These are phyloP conservation scores for Eutrema japonicum DNA, from an alignment of 345 rosid species.

Conservation along the genomic window DNA sequence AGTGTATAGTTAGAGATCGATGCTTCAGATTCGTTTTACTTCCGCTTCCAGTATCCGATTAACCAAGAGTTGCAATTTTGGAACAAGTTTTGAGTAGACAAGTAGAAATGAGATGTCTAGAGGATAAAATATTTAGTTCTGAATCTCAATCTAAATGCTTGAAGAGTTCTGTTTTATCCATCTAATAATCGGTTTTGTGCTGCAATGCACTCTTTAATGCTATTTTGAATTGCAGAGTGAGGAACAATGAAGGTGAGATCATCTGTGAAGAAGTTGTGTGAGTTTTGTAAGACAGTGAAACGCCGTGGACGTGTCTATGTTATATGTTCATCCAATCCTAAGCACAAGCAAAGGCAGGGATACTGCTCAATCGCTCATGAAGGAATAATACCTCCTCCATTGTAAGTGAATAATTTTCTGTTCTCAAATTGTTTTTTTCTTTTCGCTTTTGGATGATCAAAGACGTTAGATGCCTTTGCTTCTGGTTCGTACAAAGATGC, in stretches of 20 bases:
- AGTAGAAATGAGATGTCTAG: slow-evolving; percentile 28
- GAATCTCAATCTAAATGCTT: slow-evolving; percentile 22
- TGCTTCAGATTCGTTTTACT: slow-evolving; percentile 16
- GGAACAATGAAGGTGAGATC: slow-evolving; percentile 86
- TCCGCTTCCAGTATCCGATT: background rate
- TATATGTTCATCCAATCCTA: slow-evolving; percentile 71
- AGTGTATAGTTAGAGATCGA: slow-evolving; percentile 17
- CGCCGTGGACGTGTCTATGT: slow-evolving; percentile 88
- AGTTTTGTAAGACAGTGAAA: slow-evolving; percentile 83
- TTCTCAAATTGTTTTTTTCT: background rate
- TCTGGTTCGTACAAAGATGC: background rate
- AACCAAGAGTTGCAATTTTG: background rate
- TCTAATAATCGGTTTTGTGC: slow-evolving; percentile 9
- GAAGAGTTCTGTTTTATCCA: background rate
- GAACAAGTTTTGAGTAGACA: background rate
- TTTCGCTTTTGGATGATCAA: background rate
- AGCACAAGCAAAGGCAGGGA: slow-evolving; percentile 96
- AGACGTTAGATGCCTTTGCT: background rate
- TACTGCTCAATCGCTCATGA: slow-evolving; percentile 57
- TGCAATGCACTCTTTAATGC: background rate
- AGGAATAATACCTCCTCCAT: slow-evolving; percentile 41
- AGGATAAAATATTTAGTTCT: background rate
- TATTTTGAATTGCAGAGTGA: slow-evolving; percentile 31
- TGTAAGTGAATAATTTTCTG: slow-evolving; percentile 44
- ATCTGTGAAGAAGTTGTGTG: slow-evolving; percentile 96